phyloP scores from a whole-genome alignment of 257 asterid species.

The Coffea eugenioides region DNA sequence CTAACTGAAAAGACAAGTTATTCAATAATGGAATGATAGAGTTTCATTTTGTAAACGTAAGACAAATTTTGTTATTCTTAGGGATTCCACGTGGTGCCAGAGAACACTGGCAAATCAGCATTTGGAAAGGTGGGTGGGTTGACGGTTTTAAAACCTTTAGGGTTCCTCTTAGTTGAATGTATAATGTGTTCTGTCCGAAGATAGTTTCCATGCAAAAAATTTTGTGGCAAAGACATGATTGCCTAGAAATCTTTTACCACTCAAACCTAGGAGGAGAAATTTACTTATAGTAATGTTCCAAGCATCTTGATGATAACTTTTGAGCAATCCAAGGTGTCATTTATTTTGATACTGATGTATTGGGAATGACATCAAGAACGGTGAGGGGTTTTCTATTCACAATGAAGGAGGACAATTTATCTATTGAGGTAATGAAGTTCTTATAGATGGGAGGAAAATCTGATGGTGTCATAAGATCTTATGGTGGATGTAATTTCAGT shows the following conservation, averaged over 20 bases:
- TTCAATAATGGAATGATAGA: neutral
- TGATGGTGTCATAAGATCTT: neutral
- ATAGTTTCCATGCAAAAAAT: too few species aligned
- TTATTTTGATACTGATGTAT: neutral
- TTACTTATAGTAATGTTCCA: neutral
- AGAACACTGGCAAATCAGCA: neutral
- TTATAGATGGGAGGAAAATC: neutral
- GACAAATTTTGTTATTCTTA: neutral
- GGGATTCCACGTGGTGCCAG: neutral
- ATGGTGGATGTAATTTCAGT: neutral
- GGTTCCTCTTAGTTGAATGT: neutral
- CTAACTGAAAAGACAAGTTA: too few species aligned
- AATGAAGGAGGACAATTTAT: neutral
- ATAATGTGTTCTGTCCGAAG: neutral
- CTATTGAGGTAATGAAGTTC: neutral
- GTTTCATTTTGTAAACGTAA: neutral
- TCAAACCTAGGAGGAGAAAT: neutral
- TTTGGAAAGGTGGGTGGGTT: neutral
- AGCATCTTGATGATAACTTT: neutral
- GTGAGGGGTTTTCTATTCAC: neutral
- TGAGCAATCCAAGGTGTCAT: neutral
- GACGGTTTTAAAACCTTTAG: neutral
- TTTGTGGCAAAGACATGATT: neutral
- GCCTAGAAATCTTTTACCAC: neutral
- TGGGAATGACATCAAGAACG: neutral